Base-by-base conservation (phyloP, 257 asterid genomes). In the Ophiorrhiza pumila region DNA sequence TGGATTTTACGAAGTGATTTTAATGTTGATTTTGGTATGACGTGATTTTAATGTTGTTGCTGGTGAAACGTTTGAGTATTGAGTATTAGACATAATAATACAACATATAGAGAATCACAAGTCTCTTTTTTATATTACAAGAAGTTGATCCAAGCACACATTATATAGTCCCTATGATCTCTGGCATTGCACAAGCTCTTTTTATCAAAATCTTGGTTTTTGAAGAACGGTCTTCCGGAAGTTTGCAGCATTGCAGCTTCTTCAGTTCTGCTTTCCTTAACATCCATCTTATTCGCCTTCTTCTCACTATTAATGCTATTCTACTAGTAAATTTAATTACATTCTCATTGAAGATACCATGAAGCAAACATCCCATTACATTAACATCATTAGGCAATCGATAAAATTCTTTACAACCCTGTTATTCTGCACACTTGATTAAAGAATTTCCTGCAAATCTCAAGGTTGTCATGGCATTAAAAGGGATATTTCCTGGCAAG, bases 381-480 rank as follows among this genome's bases (percentile, higher is more conserved):
- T 25, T 25, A 53, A 9, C 25, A 56, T 56, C 35, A 23, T 3
- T 25, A 9, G 25, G 25, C 29, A 35, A 20, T 49, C 22, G 73
- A 35, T 52, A 22, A 35, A 5, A 34, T 55, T 13, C 64, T 55
- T 15, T 41, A 5, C 39, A 50, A 35, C 68, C 31, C 18, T 43
- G 34, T 11, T 41, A 10, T 56, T 71, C 39, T 69, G 29, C 18
- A 32, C 55, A 46, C 6, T 13, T 41, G 20, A 46, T 27, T 67
- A 20, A 66, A 66, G 32, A 27, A 45, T 27, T 14, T 9, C 39
- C 27, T 56, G 55, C 57, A 25, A 12, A 41, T 39, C 57, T 59
- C 57, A 71, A 41, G 68, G 68, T 71, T 71, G 56, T 57, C 68
- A 58, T 14, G 45, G 69, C 68, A 32, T 74, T 49, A 20, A 14